Evolutionary conservation across 495 filamentous ascomycete genomes (phyloP), one percentile per base, ranked within the genome.

Genomic region (Durotheca rogersii): DNA sequence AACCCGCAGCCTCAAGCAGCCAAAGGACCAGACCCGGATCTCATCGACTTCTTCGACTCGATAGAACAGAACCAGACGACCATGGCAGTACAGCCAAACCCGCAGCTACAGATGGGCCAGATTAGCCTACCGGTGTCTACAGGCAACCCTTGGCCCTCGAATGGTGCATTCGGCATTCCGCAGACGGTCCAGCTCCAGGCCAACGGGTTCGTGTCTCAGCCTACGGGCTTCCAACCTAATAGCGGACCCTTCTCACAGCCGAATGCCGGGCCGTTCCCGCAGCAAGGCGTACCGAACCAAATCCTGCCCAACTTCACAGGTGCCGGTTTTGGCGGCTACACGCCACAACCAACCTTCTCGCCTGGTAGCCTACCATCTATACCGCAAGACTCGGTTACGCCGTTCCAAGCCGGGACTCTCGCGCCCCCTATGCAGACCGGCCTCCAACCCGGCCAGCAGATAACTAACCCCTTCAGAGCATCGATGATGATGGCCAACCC

Each of bases 21-120:
- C 16, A 85, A 83, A 46, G 81, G 82, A 2, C 84, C 86, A 0
- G 84, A 83, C 47, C 77, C 85, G 37, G 88, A 97, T 70, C 72
- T 99, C 41, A 99, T 99, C 59, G 93, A 99, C 66, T 96, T 99
- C 67, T 99, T 99, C 64, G 93, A 93, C 51, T 92, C 92, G 1
- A 97, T 99, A 61, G 90, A 97, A 60, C 85, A 88, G 59, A 91
- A 92, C 51, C 89, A 92, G 67, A 89, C 90, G 48, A 81, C 87
- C 67, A 84, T 84, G 70, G 69, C 55, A 17, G 62, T 56, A 16
- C 68, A 70, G 27, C 60, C 53, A 11, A 67, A 56, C 39, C 36
- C 60, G 9, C 67, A 69, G 49, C 20, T 15, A 15, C 62, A 60
- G 30, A 51, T 63, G 15, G 35, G 48, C n/a, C 50, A 50, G 34